phyloP scores from a whole-genome alignment of 257 asterid species.

The Knoxia roxburghii region DNA sequence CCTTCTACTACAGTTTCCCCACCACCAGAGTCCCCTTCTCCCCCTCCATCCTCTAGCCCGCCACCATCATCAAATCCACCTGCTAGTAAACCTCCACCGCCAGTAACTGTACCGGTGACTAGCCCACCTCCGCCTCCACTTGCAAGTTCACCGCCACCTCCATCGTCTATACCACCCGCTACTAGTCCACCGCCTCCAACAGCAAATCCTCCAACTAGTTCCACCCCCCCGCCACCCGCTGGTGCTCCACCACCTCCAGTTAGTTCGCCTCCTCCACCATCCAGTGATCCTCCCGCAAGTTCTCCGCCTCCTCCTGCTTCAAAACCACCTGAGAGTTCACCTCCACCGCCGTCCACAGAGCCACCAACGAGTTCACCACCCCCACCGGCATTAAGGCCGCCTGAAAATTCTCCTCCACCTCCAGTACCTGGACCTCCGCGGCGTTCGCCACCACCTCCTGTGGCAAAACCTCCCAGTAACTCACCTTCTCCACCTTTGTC shows the following conservation, averaged over 20 bases:
- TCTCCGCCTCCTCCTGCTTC: constrained; percentile 32
- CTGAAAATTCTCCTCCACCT: constrained; percentile 41
- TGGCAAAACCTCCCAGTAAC: constrained; percentile 9
- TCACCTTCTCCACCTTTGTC: constrained; percentile 20
- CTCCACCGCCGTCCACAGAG: constrained; percentile 29
- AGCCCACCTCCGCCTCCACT: constrained; percentile 27
- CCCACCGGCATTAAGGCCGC: constrained; percentile 32
- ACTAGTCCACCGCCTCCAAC: constrained; percentile 33
- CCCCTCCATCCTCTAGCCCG: constrained; percentile 21
- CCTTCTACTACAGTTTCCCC: constrained; percentile 22
- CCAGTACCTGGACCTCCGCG: constrained; percentile 28
- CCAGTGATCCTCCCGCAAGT: constrained; percentile 27
- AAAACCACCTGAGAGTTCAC: constrained; percentile 33
- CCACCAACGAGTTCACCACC: constrained; percentile 33
- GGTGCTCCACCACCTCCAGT: constrained; percentile 26
- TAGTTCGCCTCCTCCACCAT: constrained; percentile 39
- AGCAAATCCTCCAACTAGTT: constrained; percentile 5
- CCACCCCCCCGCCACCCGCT: constrained; percentile 32
- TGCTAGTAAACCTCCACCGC: constrained; percentile 18
- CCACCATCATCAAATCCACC: constrained; percentile 17
- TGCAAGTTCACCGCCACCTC: constrained; percentile 19
- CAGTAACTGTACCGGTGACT: constrained; percentile 6
- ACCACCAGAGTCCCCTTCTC: constrained; percentile 23
- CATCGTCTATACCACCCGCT: constrained; percentile 18
- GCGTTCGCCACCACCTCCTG: constrained; percentile 21